Evolutionary conservation across 1,284 basidiomycete genomes (phyloP), one percentile per base, ranked within the genome.

Genomic region (Sporisorium graminicola): DNA sequence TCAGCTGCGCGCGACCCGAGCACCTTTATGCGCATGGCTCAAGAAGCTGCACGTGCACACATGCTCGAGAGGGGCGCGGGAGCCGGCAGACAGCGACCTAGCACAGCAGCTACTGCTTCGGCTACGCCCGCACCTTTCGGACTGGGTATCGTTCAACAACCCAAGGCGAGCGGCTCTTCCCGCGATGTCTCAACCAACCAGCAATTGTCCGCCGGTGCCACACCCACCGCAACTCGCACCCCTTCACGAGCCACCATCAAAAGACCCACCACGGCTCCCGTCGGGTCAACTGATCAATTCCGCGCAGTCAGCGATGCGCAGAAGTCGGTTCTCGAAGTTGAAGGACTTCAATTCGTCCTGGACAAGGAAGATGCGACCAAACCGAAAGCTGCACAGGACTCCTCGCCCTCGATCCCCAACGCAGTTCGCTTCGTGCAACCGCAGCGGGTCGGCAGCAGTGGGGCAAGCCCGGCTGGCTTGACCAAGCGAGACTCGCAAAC

Each of bases 201-300:
- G 26, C 27, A 18, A 1, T 40, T 57, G 37, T 22, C 51, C 2
- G 46, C 37, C 14, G 59, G 33, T 2, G 14, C 33, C 3, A 29
- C 44, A 2, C 22, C 46, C 1, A 12, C 8, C 7, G 67, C 64
- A 0, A 50, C 63, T 37, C 68, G 74, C 7, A 53, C 68, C 4
- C 53, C 68, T 5, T 76, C 74, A 10, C 57, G 74, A 35, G 75
- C 69, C 7, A 72, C 65, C 10, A 74, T 71, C 61, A 74, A 75
- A 35, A 42, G 76, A 20, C 76, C 76, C 10, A 63, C 58, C 7
- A 78, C 76, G 0, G 73, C 68, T 10, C 72, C 72, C 43, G 65
- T 65, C 20, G 67, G 64, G 12, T 49, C 60, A 12, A 37, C 35
- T n/a, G 68, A 58, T 31, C 68, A 65, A 49, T 65, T 68, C 52